phyloP scores from a whole-genome alignment of 2,329 filamentous ascomycete species.

The Colletotrichum melonis region DNA sequence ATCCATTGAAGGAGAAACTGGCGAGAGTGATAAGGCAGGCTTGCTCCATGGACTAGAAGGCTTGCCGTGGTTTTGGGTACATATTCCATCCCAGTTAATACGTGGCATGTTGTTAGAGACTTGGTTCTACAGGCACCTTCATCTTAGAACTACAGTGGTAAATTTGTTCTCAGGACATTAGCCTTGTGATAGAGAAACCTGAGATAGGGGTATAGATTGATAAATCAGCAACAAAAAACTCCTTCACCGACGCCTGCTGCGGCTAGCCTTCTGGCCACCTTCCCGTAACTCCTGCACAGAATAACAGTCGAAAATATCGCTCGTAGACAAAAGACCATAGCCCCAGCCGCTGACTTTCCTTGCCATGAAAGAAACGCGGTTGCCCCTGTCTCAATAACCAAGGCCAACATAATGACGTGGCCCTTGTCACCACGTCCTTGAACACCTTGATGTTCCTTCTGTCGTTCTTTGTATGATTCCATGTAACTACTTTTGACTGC shows the following conservation, averaged over 20 bases:
- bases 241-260: background rate
- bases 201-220: background rate
- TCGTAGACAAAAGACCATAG: background rate
- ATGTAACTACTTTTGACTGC: too few relatives aligned
- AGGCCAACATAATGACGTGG: background rate
- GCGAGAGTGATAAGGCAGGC: background rate
- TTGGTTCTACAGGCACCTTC: too few relatives aligned
- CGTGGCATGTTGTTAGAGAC: too few relatives aligned
- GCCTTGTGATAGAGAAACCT: too few relatives aligned
- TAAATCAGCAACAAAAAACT: background rate
- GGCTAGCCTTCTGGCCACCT: background rate
- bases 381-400: background rate
- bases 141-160: too few relatives aligned
- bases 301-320: background rate
- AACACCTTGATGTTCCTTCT: background rate
- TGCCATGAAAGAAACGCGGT: background rate
- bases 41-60: background rate
- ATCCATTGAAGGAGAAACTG: background rate
- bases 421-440: background rate
- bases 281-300: background rate
- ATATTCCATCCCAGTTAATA: background rate
- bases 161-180: too few relatives aligned
- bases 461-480: background rate
- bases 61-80: background rate
- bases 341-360: background rate